phyloP scores from a whole-genome alignment of 306 rosid species.

The Gleditsia sinensis region DNA sequence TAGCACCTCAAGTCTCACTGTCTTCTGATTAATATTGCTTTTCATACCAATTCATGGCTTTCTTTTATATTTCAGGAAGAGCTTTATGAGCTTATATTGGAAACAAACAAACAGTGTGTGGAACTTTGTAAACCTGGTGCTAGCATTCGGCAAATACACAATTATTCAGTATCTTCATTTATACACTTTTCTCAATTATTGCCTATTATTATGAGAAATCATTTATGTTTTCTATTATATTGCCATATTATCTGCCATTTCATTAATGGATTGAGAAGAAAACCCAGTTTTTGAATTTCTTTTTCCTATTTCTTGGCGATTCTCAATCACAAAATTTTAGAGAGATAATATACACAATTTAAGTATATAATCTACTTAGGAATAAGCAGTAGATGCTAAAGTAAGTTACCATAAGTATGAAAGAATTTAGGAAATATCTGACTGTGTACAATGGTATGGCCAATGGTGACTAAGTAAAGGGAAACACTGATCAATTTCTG shows the following conservation, averaged over 20 bases:
- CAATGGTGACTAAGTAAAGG: not conserved
- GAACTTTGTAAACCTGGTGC: conserved; percentile 92
- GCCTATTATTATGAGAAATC: conserved; percentile 18
- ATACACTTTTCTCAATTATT: not conserved
- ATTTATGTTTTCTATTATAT: not conserved
- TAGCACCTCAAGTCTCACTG: not conserved
- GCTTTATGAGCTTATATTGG: conserved; percentile 82
- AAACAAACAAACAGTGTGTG: conserved; percentile 74
- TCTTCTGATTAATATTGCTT: not conserved
- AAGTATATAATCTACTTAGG: not conserved
- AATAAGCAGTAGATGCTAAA: conserved; percentile 4
- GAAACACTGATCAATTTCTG: not conserved
- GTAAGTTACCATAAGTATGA: not conserved
- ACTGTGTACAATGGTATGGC: not conserved
- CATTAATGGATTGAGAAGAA: not conserved
- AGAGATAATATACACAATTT: not conserved
- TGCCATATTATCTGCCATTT: not conserved
- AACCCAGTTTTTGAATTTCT: not conserved
- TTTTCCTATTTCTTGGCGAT: not conserved
- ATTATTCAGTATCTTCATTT: conserved; percentile 65
- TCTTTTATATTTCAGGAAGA: conserved; percentile 70
- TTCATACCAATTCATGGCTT: conserved; percentile 25
- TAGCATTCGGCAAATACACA: conserved; percentile 74
- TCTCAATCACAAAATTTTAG: not conserved
- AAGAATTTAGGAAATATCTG: conserved; percentile 8